phyloP scores from a whole-genome alignment of 1,139 yeast genomes.

The Diutina scorzettiae region DNA sequence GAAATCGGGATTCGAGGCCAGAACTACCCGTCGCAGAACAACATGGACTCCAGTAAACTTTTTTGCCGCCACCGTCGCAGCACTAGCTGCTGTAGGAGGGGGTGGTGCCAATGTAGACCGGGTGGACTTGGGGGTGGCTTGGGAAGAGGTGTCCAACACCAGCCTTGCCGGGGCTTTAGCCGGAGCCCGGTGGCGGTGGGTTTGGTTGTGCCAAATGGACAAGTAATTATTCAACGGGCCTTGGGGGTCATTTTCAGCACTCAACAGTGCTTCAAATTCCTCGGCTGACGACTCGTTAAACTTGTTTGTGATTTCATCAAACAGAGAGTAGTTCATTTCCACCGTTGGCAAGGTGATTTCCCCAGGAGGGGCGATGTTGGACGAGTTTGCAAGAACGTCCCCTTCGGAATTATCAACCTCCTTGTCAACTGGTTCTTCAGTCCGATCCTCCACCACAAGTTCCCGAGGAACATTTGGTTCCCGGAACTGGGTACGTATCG shows the following conservation, averaged over 20 bases:
- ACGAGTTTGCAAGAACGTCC: slow-evolving; percentile 27
- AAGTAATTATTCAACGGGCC: slow-evolving; percentile 5
- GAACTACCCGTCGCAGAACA: slow-evolving; percentile 29
- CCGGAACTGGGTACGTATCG: neutral
- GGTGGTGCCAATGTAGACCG: slow-evolving; percentile 8
- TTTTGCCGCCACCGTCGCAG: slow-evolving; percentile 11
- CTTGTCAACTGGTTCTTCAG: neutral
- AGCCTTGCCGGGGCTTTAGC: neutral
- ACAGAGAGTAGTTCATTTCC: slow-evolving; percentile 14
- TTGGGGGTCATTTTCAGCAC: slow-evolving; percentile 1
- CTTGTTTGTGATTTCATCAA: slow-evolving; percentile 22
- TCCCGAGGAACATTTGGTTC: neutral
- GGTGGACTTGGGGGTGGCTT: slow-evolving; percentile 1
- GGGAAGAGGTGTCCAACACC: slow-evolving; percentile 8
- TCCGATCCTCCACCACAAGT: slow-evolving; percentile 1
- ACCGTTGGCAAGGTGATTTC: slow-evolving; percentile 26
- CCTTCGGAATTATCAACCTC: slow-evolving; percentile 10
- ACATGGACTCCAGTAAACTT: slow-evolving; percentile 34
- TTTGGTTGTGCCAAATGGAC: slow-evolving; percentile 8
- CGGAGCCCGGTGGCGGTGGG: slow-evolving; percentile 7
- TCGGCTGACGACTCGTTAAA: slow-evolving; percentile 11
- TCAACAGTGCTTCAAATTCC: neutral
- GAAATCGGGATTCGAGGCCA: slow-evolving; percentile 26
- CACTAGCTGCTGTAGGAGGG: slow-evolving; percentile 16
- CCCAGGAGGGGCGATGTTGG: slow-evolving; percentile 29